Conservation (phyloP, 345 rosid genomes). For the Boechera retrofracta region DNA sequence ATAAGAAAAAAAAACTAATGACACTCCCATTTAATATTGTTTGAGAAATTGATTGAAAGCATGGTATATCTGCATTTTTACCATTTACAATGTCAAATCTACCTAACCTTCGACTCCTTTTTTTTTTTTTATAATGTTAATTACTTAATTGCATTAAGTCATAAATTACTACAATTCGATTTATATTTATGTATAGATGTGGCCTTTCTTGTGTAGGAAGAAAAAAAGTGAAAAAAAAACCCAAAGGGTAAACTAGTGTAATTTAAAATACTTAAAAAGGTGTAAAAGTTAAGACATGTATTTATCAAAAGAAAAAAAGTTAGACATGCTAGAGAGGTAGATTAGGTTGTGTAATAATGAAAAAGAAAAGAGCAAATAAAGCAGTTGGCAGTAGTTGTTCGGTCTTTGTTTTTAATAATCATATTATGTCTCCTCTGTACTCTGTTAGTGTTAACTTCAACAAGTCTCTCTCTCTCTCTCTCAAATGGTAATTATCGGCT, state of each 20-base stretch:
- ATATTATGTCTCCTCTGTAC: constrained; percentile 56
- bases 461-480: constrained; percentile 15
- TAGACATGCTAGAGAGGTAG: constrained; percentile 39
- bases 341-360: constrained; percentile 49
- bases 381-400: constrained; percentile 70
- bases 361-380: constrained; percentile 56
- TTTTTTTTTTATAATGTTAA: too few species aligned
- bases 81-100: background rate
- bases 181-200: background rate
- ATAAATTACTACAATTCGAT: background rate
- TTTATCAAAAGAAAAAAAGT: constrained; percentile 9
- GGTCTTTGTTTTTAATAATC: constrained; percentile 58
- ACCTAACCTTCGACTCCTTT: background rate
- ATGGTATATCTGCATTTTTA: background rate
- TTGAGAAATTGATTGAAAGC: background rate
- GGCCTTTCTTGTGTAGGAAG: constrained; percentile 2
- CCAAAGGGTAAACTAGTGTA: background rate
- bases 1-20: background rate
- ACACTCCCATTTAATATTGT: background rate
- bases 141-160: background rate
- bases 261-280: constrained; percentile 14
- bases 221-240: background rate
- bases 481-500: constrained; percentile 37
- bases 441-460: constrained; percentile 31
- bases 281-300: constrained; percentile 42